A percentile compares a stretch with the other conserved stretches of the same genome.
Evolutionary conservation across 768 basidiomycete genomes (phyloP).

Genomic region (Scleroderma citrinum): DNA sequence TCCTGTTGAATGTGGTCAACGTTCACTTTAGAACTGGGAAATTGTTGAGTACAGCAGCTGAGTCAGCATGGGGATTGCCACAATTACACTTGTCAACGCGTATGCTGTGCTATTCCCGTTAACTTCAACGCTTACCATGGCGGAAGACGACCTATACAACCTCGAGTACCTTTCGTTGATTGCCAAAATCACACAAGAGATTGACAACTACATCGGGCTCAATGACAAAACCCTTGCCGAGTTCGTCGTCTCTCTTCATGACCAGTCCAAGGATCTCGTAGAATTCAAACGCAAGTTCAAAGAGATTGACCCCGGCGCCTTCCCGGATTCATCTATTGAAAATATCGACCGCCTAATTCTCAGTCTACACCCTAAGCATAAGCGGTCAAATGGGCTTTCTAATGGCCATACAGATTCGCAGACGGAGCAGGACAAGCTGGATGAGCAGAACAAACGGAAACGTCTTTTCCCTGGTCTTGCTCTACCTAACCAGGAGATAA

Average conservation of each 20-base stretch:
- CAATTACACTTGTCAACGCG: too few relatives aligned
- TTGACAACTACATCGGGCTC: slow-evolving; percentile 78
- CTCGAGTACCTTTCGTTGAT: slow-evolving; percentile 92
- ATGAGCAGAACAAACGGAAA: slow-evolving; percentile 69
- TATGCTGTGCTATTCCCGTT: neutral
- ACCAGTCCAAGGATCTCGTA: slow-evolving; percentile 67
- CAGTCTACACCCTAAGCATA: slow-evolving; percentile 93
- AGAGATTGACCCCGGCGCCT: slow-evolving; percentile 64
- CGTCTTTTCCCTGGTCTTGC: slow-evolving; percentile 90
- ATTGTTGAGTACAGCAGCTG: too few relatives aligned
- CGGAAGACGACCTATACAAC: slow-evolving; percentile 76
- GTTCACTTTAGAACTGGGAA: too few relatives aligned
- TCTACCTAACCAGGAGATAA: slow-evolving; percentile 60
- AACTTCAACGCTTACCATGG: slow-evolving; percentile 36
- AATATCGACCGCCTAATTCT: slow-evolving; percentile 93
- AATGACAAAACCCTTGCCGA: slow-evolving; percentile 94
- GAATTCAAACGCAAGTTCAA: slow-evolving; percentile 80
- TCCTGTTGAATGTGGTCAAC: too few relatives aligned
- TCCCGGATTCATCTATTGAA: slow-evolving; percentile 86
- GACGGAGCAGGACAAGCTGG: slow-evolving; percentile 24
- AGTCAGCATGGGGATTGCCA: neutral
- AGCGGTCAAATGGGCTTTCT: slow-evolving; percentile 37
- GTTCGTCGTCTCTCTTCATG: slow-evolving; percentile 89
- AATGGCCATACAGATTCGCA: slow-evolving; percentile 34
- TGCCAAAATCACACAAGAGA: slow-evolving; percentile 87